Conservation (phyloP, 345 rosid species). For the Abelmoschus esculentus region DNA sequence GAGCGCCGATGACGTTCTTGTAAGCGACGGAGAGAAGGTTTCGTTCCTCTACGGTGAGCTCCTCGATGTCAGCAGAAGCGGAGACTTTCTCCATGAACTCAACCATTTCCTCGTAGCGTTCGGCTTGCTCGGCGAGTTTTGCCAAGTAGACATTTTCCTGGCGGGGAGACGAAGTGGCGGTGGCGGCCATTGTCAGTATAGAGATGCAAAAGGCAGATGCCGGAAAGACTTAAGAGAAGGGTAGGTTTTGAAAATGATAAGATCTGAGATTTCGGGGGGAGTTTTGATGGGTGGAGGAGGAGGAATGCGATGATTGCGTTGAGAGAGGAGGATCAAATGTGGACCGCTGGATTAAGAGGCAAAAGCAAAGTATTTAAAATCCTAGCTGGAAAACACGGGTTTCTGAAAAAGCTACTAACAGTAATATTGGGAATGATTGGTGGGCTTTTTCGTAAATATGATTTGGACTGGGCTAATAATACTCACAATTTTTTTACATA, state of each 20-base stretch:
- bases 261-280: conserved; percentile 11
- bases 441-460: neutral
- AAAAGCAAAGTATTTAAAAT: neutral
- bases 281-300: neutral
- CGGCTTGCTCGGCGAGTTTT: conserved; percentile 89
- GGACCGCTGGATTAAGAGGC: conserved; percentile 41
- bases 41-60: conserved; percentile 74
- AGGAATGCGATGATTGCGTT: conserved; percentile 10
- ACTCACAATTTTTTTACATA: too few relatives aligned
- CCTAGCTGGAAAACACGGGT: conserved; percentile 28
- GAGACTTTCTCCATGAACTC: conserved; percentile 88
- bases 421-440: neutral
- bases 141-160: conserved; percentile 86
- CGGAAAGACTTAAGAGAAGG: neutral
- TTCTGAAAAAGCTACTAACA: neutral
- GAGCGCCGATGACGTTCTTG: conserved; percentile 91
- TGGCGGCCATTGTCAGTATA: conserved; percentile 28
- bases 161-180: conserved; percentile 33
- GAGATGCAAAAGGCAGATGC: neutral
- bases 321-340: neutral
- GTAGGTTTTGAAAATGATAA: neutral
- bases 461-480: too few relatives aligned
- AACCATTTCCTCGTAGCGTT: conserved; percentile 93
- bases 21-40: conserved; percentile 97
- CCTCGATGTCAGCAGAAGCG: conserved; percentile 45